A percentile compares a stretch with the other conserved stretches of the same genome.
Evolutionary conservation across 2,329 filamentous ascomycete genomes (phyloP).

Genomic region (Hypomyces rosellus): DNA sequence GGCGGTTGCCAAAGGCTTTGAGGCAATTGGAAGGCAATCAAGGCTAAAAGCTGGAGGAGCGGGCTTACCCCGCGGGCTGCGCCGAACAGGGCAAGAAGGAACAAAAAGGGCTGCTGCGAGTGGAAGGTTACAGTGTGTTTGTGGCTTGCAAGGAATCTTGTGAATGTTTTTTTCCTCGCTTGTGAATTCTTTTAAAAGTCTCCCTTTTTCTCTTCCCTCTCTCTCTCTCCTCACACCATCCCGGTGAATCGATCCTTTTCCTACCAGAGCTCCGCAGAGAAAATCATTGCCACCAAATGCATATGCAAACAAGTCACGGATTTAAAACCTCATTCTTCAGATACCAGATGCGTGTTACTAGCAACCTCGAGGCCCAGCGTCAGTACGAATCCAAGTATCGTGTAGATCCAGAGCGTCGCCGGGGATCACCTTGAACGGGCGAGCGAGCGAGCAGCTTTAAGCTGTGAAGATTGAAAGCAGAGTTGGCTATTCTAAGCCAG

Average conservation of each 20-base stretch:
- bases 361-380: conserved; percentile 42
- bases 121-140: not conserved
- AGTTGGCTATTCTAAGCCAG: not conserved
- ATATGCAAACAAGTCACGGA: conserved; percentile 43
- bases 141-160: not conserved
- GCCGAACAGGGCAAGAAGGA: too few species aligned
- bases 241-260: conserved; percentile 4
- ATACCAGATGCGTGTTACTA: conserved; percentile 52
- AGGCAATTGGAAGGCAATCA: too few species aligned
- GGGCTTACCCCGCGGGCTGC: too few species aligned
- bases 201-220: not conserved
- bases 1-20: too few species aligned
- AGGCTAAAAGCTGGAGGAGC: too few species aligned
- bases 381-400: conserved; percentile 46
- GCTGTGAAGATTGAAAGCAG: not conserved
- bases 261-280: conserved; percentile 12
- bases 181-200: not conserved
- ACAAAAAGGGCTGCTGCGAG: not conserved
- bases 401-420: conserved; percentile 54
- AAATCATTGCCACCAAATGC: conserved; percentile 41
- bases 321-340: conserved; percentile 44
- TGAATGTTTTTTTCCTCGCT: not conserved
- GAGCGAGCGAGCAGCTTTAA: conserved; percentile 8
- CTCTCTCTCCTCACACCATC: not conserved
- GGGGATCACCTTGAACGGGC: conserved; percentile 41